Percentiles rank a stretch among this genome's conserved stretches.
phyloP scores from a whole-genome alignment of 2,329 filamentous ascomycete species.

The Dactylella cylindrospora region DNA sequence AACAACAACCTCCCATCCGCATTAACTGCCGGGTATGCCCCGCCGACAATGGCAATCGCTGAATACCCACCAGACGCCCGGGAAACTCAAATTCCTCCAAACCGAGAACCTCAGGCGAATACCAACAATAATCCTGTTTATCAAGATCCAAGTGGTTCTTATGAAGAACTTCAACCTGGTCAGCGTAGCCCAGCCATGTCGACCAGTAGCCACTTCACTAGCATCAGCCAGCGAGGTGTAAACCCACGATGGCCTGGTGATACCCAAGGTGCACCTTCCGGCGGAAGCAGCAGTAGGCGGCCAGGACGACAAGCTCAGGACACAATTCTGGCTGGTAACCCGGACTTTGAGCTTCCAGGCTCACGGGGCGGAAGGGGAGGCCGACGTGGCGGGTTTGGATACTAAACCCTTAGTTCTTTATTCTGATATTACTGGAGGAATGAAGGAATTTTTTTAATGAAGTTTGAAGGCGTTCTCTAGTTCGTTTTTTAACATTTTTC shows the following conservation, averaged over 20 bases:
- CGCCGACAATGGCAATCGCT: conserved; percentile 34
- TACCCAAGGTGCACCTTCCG: conserved; percentile 47
- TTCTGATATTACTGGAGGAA: neutral
- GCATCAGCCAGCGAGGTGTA: conserved; percentile 80
- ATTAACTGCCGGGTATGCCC: conserved; percentile 28
- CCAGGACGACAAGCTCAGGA: conserved; percentile 47
- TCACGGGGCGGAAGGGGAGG: conserved; percentile 46
- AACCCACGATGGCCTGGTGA: conserved; percentile 76
- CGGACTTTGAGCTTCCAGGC: conserved; percentile 75
- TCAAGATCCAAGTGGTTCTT: conserved; percentile 55
- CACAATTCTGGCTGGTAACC: conserved; percentile 60
- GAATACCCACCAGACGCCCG: conserved; percentile 45
- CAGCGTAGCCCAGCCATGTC: conserved; percentile 73
- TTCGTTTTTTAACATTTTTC: conserved; percentile 22
- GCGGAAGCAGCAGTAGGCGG: conserved; percentile 53
- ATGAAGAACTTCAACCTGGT: conserved; percentile 66
- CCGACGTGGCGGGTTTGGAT: conserved; percentile 46
- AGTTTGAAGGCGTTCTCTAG: neutral
- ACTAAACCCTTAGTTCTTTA: conserved; percentile 18
- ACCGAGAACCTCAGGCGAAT: conserved; percentile 44
- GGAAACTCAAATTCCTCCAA: conserved; percentile 50
- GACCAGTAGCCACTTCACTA: conserved; percentile 83
- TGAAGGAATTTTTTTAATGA: conserved; percentile 15
- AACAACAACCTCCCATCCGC: conserved; percentile 45
- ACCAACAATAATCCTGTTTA: conserved; percentile 50